Evolutionary conservation across 768 basidiomycete genomes (phyloP), one percentile per base, ranked within the genome.

Genomic region (Kwoniella mangroviensis): DNA sequence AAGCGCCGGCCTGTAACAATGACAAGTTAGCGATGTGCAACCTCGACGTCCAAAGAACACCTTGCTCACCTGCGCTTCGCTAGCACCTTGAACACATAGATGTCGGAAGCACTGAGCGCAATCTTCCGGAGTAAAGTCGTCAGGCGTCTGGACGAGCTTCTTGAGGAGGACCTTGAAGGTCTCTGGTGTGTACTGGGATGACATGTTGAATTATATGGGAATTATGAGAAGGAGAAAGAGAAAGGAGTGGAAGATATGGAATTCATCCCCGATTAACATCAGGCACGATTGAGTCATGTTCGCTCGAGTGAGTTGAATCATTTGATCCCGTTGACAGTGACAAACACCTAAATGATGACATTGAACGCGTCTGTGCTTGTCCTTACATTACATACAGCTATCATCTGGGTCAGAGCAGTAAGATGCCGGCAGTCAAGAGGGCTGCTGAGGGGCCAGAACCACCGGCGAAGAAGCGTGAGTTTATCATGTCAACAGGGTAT

Each of bases 81-180:
- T 71, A 7, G 82, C 81, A 24, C 70, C 80, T n/a, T 71, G 62
- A 7, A 71, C 70, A 54, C 80, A 79, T 17, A 83, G 71, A 82
- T 92, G 90, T 68, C 90, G 85, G 66, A 98, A 88, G 9, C 93
- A 89, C 26, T 84, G 76, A 66, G 87, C 87, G 64, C 94, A 87
- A 81, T 98, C 94, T 21, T 88, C 86, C 9, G 81, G 74, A 12
- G 79, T 75, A 80, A 86, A 86, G 28, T 82, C 72, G 19, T 75
- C 61, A 0, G 86, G 86, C 15, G 73, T 56, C 67, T 80, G 75
- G 28, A 85, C 83, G 54, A 97, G 89, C 79, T 89, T 91, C 73
- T 88, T 88, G 26, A 98, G 85, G 4, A 96, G 84, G 0, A 90
- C 84, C 56, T 87, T 88, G 86, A 98, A 98, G 69, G 88, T 88